phyloP scores from a whole-genome alignment of 202 grass and related monocot species.

The Panicum hallii region DNA sequence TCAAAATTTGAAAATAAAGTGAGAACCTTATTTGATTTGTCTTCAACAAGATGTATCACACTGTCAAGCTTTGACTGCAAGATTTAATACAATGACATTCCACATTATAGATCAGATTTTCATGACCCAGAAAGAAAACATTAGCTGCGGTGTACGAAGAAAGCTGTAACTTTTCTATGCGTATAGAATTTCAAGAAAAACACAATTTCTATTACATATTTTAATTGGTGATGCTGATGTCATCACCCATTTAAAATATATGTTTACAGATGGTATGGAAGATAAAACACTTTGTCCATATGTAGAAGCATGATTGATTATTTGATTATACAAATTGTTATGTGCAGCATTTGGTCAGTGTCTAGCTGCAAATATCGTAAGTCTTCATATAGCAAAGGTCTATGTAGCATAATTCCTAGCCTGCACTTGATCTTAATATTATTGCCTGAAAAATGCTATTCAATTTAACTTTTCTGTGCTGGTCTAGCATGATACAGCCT shows the following conservation, averaged over 20 bases:
- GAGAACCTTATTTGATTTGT: constrained; percentile 59
- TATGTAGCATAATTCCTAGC: constrained; percentile 32
- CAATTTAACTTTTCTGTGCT: background rate
- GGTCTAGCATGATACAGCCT: background rate
- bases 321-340: background rate
- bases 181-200: constrained; percentile 10
- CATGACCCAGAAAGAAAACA: constrained; percentile 12
- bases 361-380: constrained; percentile 9
- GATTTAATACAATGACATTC: constrained; percentile 26
- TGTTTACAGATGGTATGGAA: background rate
- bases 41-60: constrained; percentile 55
- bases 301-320: constrained; percentile 25
- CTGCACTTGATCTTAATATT: constrained; percentile 1
- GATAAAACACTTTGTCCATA: constrained; percentile 16
- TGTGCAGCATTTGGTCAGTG: constrained; percentile 1
- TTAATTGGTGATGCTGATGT: background rate
- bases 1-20: constrained; percentile 78
- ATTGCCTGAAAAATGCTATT: constrained; percentile 24
- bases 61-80: constrained; percentile 56
- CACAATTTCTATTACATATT: background rate
- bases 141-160: constrained; percentile 4
- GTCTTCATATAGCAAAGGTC: constrained; percentile 2
- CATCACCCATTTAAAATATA: constrained; percentile 22
- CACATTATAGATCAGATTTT: constrained; percentile 37
- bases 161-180: constrained; percentile 14